Base-by-base conservation (phyloP, 345 rosid species). In the Arabidopsis thaliana region DNA sequence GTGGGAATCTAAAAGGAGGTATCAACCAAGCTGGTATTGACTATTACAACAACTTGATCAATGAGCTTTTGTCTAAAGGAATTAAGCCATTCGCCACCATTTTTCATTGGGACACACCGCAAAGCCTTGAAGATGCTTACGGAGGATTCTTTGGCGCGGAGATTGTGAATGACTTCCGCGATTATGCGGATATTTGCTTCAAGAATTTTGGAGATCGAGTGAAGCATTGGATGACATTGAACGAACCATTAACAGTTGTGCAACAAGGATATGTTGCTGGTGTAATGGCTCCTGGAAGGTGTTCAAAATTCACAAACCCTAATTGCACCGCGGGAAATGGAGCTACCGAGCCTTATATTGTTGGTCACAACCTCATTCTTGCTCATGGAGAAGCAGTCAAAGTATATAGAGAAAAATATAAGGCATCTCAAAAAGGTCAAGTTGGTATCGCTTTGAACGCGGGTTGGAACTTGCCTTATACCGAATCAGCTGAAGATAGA, bases 281-380 rank as follows among this genome's bases (percentile, higher is more conserved):
- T 59, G 48, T 22, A 0, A 5, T 59, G 46, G 65, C 46, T 59
- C 65, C 65, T 22, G 65, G 65, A 38, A 59, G 65, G 4, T 59
- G 65, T 4, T 59, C 65, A 38, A 59, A 22, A 22, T 59, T 59
- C 65, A 38, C 65, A 38, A 59, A 59, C 33, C 65, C 65, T 59
- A 37, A 59, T 10, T 59, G 65, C 20, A 59, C 65, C 6, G 33
- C 3, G 0, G 65, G 65, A 9, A 3, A 59, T 38, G 65, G 65
- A 59, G 65, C 46, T 24, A 59, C 65, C 2, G 65, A 59, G 32
- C 48, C 65, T 37, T 59, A 59, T 0, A 22, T 59, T 1, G 65
- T 59, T 37, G 65, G 33, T 22, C 65, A 59, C 5, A 59, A 59
- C 10, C 65, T 59, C 16, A 38, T 59, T 2, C 46, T 59, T 10